Evolutionary conservation across 371 early-diverging fungal genomes (phyloP), one percentile per base, ranked within the genome.

Genomic region (Zychaea mexicana): DNA sequence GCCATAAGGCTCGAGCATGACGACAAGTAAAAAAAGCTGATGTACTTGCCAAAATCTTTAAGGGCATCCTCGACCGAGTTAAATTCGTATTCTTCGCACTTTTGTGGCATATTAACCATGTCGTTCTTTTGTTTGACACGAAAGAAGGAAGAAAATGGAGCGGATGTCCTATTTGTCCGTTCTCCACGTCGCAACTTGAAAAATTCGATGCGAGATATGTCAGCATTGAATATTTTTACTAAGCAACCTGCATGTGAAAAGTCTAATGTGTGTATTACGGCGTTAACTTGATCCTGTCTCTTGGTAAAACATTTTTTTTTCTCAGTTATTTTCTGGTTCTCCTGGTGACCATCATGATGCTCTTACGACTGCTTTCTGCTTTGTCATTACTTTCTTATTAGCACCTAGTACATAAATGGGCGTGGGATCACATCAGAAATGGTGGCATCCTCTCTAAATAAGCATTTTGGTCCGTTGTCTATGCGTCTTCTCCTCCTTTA

Each of bases 1-100:
- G 33, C 5, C 5, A 33, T 5, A 12, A 33, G 33, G 12, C 12
- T 8, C 5, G 32, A 57, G 39, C 52, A 26, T 62, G 47, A 54
- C 49, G 24, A 26, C 49, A 8, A 13, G 21, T 36, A 42, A 42
- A 1, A 42, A 42, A 15, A 42, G n/a, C 7, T 22, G 6, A 19
- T 2, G 8, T 22, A 61, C 74, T 63, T 67, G 68, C 74, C 74
- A 57, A 74, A 71, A 45, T 70, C 74, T 27, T 54, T 60, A 26
- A 74, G 26, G 26, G 74, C 71, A 46, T 74, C 74, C 31, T 68
- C 67, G 26, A 74, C 70, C 45, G 71, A 66, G 60, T 74, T 64
- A 38, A 74, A 74, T 60, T 74, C 69, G 45, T 58, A 61, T 54
- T 62, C 62, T 24, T 38, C 24, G 36, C 33, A 32, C 52, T 36